Base-by-base conservation (phyloP, 306 rosid species). In the Ziziphus jujuba region DNA sequence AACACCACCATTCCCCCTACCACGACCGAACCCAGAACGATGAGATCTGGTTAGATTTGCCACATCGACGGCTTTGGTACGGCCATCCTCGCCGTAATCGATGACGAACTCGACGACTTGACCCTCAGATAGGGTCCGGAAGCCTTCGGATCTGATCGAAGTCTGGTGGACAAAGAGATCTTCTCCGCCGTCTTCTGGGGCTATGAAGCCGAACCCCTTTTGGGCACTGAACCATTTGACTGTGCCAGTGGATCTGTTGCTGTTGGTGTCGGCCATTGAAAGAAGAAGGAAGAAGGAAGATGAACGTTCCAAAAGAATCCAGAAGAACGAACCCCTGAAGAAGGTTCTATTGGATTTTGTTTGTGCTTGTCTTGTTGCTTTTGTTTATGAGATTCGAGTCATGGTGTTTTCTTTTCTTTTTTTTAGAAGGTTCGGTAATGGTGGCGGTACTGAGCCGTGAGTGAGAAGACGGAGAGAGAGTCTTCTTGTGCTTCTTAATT, bases 161-260 rank as follows among this genome's bases (percentile, higher is more conserved):
- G 95, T 87, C 75, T 87, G 87, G 77, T 90, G 97, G 5, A 90
- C 95, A 75, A 90, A 90, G 76, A 90, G 92, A 61, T 90, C 97
- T 0, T 82, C 88, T 45, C 72, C 63, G 11, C 84, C 91, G 7
- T 78, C 88, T 19, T 84, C 77, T 1, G 95, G 87, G 23, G 87
- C 78, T 17, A 90, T 90, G 84, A 90, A 90, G 55, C 97, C 95
- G 76, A 84, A 90, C 7, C 97, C 97, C 54, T 82, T 88, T 64
- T 86, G 83, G 0, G 89, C 81, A 65, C 82, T 91, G 83, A 91
- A 86, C 97, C 97, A 91, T 77, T 72, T 87, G n/a, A 88, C 95
- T 2, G 83, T 85, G 51, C 97, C 95, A 28, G 75, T 80, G 17
- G 80, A 74, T 79, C 89, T 80, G 61, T 20, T 61, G 35, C 89